Base-by-base conservation (phyloP, 176 grass and related monocot species). In the Lolium perenne region DNA sequence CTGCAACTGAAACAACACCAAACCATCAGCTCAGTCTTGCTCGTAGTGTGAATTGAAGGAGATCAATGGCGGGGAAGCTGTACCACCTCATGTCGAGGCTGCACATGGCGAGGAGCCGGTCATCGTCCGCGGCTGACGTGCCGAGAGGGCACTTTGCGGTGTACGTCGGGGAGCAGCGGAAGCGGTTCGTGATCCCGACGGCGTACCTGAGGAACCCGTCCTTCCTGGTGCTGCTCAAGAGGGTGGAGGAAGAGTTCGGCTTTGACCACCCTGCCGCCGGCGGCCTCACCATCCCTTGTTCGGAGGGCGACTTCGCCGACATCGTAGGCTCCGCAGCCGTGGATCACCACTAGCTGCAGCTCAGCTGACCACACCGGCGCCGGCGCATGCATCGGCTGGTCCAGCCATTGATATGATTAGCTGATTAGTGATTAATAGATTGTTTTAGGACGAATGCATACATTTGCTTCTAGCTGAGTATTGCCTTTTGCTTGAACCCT, bases 201-300 rank as follows among this genome's bases (percentile, higher is more conserved):
- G 66, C 73, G 38, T 89, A 71, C 89, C 81, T 94, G 2, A 84
- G 74, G 55, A 83, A 94, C 56, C 92, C 92, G 45, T 23, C 87
- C 26, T 91, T 94, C 77, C 70, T 91, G 22, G 71, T 68, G 62
- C 80, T 91, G 25, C 86, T 91, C 23, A 83, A 89, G 64, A 56
- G 84, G 41, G 92, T 90, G 60, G 92, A 87, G 81, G 89, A 91
- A 1, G 89, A 94, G 81, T 94, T 89, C 77, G 89, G 89, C 54
- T 91, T 91, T 81, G 83, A 94, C 63, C 86, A 94, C 81, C 86
- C 72, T 1, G 18, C 81, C 21, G 53, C 77, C 17, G 86, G 86
- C 49, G 91, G 76, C 68, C 91, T 93, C 70, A 86, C 76, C 46
- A 84, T 93, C 85, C 91, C 91, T 8, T 87, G 88, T 49, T 56